Evolutionary conservation across 2,329 filamentous ascomycete genomes (phyloP), one percentile per base, ranked within the genome.

Genomic region (Juglanconis oblonga): DNA sequence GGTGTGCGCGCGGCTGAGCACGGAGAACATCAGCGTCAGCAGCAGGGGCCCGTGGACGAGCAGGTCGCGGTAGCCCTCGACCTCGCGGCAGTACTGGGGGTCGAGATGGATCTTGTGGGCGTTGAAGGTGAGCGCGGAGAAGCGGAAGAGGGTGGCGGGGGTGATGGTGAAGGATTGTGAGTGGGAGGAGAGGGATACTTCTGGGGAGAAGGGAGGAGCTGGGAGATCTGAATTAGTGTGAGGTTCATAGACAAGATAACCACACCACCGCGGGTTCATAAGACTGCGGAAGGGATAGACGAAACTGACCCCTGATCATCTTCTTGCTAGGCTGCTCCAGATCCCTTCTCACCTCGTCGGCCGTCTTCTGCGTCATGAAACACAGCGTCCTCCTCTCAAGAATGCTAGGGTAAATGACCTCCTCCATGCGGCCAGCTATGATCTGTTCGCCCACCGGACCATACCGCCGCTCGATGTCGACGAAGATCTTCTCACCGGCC

Each of bases 81-180:
- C 77, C 11, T 83, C 77, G 44, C 82, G 81, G 55, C 87, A 87
- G 74, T 91, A 96, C 48, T 81, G 70, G 1, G 81, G 82, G 72
- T 97, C 90, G 29, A 96, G 81, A 75, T 99, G 95, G 67, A 99
- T 97, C 14, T 83, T 81, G 74, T 99, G 95, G 1, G 92, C 91
- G 73, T 99, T 99, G 79, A 92, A 93, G 2, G 90, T 94, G 38
- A 99, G 83, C 0, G 92, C 92, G 24, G 90, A 95, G 79, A 94
- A 98, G 61, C 93, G 87, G 76, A 96, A 97, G 57, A 99, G 85
- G 4, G 97, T 83, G 4, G 83, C 78, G 3, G 84, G 79, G 2
- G 87, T 87, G 1, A 92, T 91, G 0, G 76, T 82, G 31, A 97
- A 75, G 0, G 70, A 31, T 9, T 40, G 49, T 33, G 29, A 8